A percentile compares a stretch with the other conserved stretches of the same genome.
Evolutionary conservation across 805 yeast genomes (phyloP).

Genomic region (Monosporozyma yasuniensis): DNA sequence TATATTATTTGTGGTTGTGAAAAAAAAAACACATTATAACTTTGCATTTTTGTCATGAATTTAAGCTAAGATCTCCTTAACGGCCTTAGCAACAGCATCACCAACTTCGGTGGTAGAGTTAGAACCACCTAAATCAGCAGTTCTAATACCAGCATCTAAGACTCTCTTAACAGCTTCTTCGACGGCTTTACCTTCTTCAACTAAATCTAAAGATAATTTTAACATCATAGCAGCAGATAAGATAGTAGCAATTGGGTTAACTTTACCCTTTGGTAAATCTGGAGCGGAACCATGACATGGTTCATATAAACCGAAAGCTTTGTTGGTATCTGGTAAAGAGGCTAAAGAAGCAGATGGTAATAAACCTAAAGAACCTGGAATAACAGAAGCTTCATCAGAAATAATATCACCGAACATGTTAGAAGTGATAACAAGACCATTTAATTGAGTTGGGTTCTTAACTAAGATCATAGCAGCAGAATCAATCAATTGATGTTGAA

Average conservation of each 20-base stretch:
- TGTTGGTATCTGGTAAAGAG: conserved; percentile 90
- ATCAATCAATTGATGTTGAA: conserved; percentile 93
- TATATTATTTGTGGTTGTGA: background rate
- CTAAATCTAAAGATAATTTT: conserved; percentile 74
- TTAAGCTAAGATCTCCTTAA: conserved; percentile 41
- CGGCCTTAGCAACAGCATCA: conserved; percentile 78
- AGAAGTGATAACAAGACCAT: conserved; percentile 86
- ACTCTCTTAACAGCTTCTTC: conserved; percentile 82
- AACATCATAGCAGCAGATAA: conserved; percentile 97
- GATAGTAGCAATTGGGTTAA: conserved; percentile 92
- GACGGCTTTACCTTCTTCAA: conserved; percentile 77
- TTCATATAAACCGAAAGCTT: conserved; percentile 93
- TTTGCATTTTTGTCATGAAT: background rate
- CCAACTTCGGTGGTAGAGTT: conserved; percentile 85
- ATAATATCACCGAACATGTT: conserved; percentile 99
- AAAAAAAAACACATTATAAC: background rate
- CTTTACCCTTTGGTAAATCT: conserved; percentile 77
- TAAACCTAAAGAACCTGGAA: conserved; percentile 94
- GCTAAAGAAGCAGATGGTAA: conserved; percentile 93
- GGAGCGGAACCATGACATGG: conserved; percentile 99
- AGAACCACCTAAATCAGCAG: conserved; percentile 83
- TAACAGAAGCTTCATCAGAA: conserved; percentile 95
- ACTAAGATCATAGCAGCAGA: conserved; percentile 98
- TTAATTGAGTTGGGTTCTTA: conserved; percentile 81
- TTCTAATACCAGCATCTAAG: conserved; percentile 74